Percentiles rank a stretch among this genome's conserved stretches.
phyloP scores from a whole-genome alignment of 176 grass and related monocot species.

The Poa annua region DNA sequence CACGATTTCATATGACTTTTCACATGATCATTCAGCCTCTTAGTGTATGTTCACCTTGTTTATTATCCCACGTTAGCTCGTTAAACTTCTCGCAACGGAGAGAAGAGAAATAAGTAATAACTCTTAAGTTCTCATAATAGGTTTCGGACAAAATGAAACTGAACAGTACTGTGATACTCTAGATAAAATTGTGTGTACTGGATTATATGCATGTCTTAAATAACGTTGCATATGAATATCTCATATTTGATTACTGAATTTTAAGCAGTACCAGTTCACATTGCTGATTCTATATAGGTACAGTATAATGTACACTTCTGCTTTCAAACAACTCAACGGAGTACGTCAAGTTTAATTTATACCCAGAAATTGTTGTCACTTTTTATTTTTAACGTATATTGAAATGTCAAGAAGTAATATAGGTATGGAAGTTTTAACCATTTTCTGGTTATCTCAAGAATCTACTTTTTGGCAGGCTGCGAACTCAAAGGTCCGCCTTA shows the following conservation, averaged over 20 bases:
- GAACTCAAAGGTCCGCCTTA: conserved; percentile 86
- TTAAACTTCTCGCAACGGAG: neutral
- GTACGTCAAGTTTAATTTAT: neutral
- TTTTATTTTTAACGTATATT: neutral
- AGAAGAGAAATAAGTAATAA: neutral
- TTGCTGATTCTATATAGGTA: conserved; percentile 18
- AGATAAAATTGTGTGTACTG: neutral
- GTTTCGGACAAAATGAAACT: conserved; percentile 18
- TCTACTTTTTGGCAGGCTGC: conserved; percentile 66
- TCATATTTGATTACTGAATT: neutral
- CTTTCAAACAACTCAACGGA: neutral
- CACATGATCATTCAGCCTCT: neutral
- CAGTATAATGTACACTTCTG: neutral
- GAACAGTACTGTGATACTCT: neutral
- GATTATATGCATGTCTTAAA: conserved; percentile 5
- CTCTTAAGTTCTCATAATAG: neutral
- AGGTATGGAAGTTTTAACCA: neutral
- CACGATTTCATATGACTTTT: neutral
- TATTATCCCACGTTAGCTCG: neutral
- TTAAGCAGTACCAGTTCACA: neutral
- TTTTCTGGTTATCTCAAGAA: conserved; percentile 20
- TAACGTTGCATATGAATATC: neutral
- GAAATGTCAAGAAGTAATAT: conserved; percentile 15
- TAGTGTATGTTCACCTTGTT: neutral
- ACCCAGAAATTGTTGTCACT: neutral